These are phyloP conservation scores for Russula foetens DNA, from an alignment of 768 basidiomycete genomes.

Conservation along the genomic window DNA sequence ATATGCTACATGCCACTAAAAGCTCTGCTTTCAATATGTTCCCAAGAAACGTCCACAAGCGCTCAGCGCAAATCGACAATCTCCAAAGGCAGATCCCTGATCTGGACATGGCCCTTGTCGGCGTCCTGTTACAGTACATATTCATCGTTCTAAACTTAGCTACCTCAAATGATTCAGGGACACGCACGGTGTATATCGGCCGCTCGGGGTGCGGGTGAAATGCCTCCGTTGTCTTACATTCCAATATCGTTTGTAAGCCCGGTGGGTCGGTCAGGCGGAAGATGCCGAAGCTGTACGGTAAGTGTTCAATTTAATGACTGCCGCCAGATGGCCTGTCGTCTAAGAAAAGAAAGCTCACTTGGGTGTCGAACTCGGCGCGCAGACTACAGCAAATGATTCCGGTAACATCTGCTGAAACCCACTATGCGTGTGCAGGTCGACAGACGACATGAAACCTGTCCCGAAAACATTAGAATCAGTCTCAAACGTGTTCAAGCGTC, in stretches of 20 bases:
- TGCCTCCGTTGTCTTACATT: conserved; percentile 61
- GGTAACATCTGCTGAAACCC: conserved; percentile 85
- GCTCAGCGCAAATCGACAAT: conserved; percentile 68
- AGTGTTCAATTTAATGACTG: neutral
- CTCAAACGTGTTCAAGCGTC: neutral
- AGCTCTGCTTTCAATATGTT: neutral
- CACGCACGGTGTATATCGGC: conserved; percentile 78
- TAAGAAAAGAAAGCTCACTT: conserved; percentile 39
- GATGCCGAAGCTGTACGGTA: conserved; percentile 59
- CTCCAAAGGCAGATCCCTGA: conserved; percentile 64
- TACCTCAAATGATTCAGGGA: neutral
- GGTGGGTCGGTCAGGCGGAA: conserved; percentile 87
- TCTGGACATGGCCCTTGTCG: conserved; percentile 77
- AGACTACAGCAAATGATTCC: conserved; percentile 90
- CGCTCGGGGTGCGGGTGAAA: conserved; percentile 83
- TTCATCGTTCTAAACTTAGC: neutral
- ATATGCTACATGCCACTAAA: conserved; percentile 7
- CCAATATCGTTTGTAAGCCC: conserved; percentile 62
- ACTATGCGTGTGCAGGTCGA: conserved; percentile 87
- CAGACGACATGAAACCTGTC: conserved; percentile 86
- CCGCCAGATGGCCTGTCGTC: neutral
- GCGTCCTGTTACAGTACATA: conserved; percentile 47
- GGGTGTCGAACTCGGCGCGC: conserved; percentile 72
- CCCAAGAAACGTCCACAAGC: neutral
- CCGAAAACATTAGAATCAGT: conserved; percentile 5